Evolutionary conservation across 208 protist genomes (phyloP).

Genomic region (Crithidia brevicula): DNA sequence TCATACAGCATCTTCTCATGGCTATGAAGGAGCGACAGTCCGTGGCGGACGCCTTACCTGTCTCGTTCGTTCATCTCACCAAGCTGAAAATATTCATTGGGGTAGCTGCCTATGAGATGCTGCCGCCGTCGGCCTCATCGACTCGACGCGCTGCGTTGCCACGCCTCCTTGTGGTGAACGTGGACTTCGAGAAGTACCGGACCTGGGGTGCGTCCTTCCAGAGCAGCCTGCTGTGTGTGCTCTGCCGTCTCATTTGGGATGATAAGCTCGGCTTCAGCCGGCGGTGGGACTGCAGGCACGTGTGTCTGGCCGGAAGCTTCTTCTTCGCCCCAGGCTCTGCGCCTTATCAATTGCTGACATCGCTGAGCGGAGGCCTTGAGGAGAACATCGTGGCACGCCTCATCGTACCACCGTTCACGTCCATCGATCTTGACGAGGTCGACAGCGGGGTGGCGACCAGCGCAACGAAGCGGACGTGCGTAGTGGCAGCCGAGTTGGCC

Average conservation of each 20-base stretch:
- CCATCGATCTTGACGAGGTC: background rate
- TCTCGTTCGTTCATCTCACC: conserved; percentile 14
- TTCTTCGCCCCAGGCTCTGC: conserved; percentile 14
- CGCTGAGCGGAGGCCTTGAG: conserved; percentile 11
- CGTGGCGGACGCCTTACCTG: conserved; percentile 9
- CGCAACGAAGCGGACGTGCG: background rate
- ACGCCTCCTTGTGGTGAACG: conserved; percentile 16
- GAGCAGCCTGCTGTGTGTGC: conserved; percentile 11
- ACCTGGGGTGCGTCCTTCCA: conserved; percentile 5
- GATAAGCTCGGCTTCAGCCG: background rate
- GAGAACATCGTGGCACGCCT: background rate
- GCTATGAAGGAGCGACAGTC: background rate
- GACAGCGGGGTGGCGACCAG: background rate
- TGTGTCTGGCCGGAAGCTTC: conserved; percentile 19
- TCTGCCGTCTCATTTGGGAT: conserved; percentile 15
- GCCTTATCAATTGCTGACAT: conserved; percentile 20
- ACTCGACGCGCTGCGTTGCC: background rate
- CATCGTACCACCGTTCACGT: conserved; percentile 3
- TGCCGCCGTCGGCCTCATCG: background rate
- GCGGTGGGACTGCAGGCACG: conserved; percentile 22
- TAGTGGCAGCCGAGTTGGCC: background rate
- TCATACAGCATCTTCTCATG: background rate
- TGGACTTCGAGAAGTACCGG: conserved; percentile 15
- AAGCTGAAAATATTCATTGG: conserved; percentile 10
- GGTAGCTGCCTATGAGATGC: conserved; percentile 6